Percentiles rank a stretch among this genome's conserved stretches.
phyloP scores from a whole-genome alignment of 495 filamentous ascomycete species.

The Bryoglossum gracile region DNA sequence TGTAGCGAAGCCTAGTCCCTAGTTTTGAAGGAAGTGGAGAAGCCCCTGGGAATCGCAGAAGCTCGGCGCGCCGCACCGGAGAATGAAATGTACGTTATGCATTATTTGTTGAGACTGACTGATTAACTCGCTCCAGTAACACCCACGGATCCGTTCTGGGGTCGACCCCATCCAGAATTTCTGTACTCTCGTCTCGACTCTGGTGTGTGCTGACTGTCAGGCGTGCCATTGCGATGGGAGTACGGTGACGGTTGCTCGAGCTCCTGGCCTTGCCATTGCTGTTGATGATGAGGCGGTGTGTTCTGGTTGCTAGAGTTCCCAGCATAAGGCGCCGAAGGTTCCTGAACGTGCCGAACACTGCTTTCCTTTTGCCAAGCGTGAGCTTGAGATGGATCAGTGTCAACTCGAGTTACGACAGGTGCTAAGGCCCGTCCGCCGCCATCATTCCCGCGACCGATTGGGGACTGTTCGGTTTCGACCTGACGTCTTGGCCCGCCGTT shows the following conservation, averaged over 20 bases:
- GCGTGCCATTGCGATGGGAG: constrained; percentile 25
- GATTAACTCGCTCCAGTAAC: constrained; percentile 21
- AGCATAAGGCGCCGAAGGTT: constrained; percentile 39
- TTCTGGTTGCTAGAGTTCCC: constrained; percentile 27
- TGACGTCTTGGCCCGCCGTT: constrained; percentile 52
- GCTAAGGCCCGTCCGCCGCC: constrained; percentile 30
- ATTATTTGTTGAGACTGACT: constrained; percentile 5
- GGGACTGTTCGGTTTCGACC: constrained; percentile 41
- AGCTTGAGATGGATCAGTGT: constrained; percentile 67
- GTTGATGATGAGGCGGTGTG: constrained; percentile 39
- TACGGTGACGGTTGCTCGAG: constrained; percentile 30
- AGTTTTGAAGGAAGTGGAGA: constrained; percentile 1
- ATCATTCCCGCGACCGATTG: constrained; percentile 43
- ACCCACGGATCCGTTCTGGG: constrained; percentile 25
- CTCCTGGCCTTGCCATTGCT: constrained; percentile 35
- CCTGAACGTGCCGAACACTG: constrained; percentile 71
- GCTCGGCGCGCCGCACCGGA: constrained; percentile 7
- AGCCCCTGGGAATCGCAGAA: too few species aligned
- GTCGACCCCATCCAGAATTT: constrained; percentile 42
- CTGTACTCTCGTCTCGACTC: constrained; percentile 39
- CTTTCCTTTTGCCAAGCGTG: constrained; percentile 72
- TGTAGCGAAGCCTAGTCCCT: not conserved
- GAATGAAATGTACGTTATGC: constrained; percentile 18
- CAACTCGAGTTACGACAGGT: constrained; percentile 55
- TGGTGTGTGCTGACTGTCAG: constrained; percentile 24